phyloP scores from a whole-genome alignment of 345 rosid genomes.

The Moringa oleifera region DNA sequence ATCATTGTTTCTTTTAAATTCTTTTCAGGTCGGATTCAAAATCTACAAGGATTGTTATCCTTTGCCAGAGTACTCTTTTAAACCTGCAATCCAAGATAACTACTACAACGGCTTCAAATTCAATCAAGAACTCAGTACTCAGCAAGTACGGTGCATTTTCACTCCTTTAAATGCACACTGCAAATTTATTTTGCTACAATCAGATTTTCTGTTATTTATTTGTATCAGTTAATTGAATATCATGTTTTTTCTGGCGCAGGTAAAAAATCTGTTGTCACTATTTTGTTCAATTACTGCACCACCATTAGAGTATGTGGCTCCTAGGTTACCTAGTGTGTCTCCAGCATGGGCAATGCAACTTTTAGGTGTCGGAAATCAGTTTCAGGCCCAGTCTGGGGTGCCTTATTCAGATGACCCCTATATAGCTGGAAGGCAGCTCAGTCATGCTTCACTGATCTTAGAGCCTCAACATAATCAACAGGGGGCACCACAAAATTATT shows the following conservation, averaged over 20 bases:
- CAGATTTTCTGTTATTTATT: background rate
- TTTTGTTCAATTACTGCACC: slow-evolving; percentile 35
- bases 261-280: slow-evolving; percentile 29
- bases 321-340: slow-evolving; percentile 20
- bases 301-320: slow-evolving; percentile 17
- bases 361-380: slow-evolving; percentile 23
- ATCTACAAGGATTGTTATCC: slow-evolving; percentile 43
- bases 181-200: slow-evolving; percentile 7
- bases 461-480: slow-evolving; percentile 11
- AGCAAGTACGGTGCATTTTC: slow-evolving; percentile 29
- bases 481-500: slow-evolving; percentile 4
- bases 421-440: background rate
- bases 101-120: slow-evolving; percentile 35
- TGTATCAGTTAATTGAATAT: background rate
- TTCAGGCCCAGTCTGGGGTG: slow-evolving; percentile 25
- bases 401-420: slow-evolving; percentile 6
- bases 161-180: too few species aligned
- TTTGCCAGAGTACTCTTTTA: slow-evolving; percentile 37
- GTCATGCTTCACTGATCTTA: slow-evolving; percentile 5
- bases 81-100: slow-evolving; percentile 34
- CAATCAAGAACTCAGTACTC: slow-evolving; percentile 38
- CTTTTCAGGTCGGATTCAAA: slow-evolving; percentile 42
- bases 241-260: slow-evolving; percentile 28
- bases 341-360: slow-evolving; percentile 15
- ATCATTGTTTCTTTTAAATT: slow-evolving; percentile 5